Evolutionary conservation across 2,329 filamentous ascomycete genomes (phyloP), one percentile per base, ranked within the genome.

Genomic region (Thermothelomyces thermophilus): DNA sequence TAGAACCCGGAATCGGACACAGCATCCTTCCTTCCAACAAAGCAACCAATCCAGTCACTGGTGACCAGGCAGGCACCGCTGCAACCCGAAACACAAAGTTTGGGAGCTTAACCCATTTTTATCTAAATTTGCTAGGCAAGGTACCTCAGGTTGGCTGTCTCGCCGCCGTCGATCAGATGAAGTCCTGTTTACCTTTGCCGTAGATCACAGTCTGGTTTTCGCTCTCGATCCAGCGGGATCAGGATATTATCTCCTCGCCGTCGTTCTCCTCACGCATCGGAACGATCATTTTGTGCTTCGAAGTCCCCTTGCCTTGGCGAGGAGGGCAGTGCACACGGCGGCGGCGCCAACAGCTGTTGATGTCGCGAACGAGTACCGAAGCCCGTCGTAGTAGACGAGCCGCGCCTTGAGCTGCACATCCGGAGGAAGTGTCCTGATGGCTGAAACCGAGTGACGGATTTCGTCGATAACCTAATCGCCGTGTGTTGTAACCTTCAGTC

Each of bases 391-490:
- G 56, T 83, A 84, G 0, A 83, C 77, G 13, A 75, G 61, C 3
- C 78, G 70, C 2, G 76, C 80, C 22, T 72, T 71, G 19, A 77
- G 70, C 56, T 82, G 79, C 16, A 80, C 62, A 9, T 82, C 77
- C 0, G 73, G 72, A 1, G 78, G 77, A 0, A 84, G 68, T 9
- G 70, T 63, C n/a, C 69, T 68, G 11, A 84, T 70, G 2, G 73
- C 73, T 2, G 75, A 72, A 3, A 83, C 74, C 0, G 80, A 83
- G 56, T 84, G 82, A 10, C 79, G 70, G 47, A 84, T 80, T 48
- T 77, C 71, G 24, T 82, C 73, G 41, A 84, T 78, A 30, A 83
- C 65, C 79, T 84, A 61, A n/a, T n/a, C n/a, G n/a, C n/a, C n/a
- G n/a, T n/a, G n/a, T 9, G 16, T 19, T 6, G 10, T n/a, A 22